phyloP scores from a whole-genome alignment of 805 yeast genomes.

The Metschnikowia matae region DNA sequence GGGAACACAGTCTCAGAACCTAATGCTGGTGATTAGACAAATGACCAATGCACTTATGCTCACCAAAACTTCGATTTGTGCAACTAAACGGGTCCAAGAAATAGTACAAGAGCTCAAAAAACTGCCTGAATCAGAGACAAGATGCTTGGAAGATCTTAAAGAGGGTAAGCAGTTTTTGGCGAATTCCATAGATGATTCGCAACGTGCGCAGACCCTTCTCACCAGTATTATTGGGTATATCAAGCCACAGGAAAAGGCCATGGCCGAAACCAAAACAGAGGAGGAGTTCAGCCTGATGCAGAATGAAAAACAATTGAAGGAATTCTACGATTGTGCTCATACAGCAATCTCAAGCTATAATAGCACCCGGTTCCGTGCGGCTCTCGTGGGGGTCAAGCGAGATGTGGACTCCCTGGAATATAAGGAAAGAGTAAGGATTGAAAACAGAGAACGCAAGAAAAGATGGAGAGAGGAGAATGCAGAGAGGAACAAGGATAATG shows the following conservation, averaged over 20 bases:
- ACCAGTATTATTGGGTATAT: constrained; percentile 20
- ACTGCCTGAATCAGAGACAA: constrained; percentile 19
- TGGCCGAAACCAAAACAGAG: constrained; percentile 5
- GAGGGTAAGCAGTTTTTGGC: constrained; percentile 32
- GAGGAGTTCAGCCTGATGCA: neutral
- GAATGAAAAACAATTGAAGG: neutral
- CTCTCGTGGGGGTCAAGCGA: constrained; percentile 22
- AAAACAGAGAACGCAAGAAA: constrained; percentile 74
- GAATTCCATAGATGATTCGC: constrained; percentile 9
- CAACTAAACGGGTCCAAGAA: constrained; percentile 11
- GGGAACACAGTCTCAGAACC: constrained; percentile 19
- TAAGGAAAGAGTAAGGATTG: constrained; percentile 57
- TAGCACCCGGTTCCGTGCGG: constrained; percentile 17
- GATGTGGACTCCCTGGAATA: constrained; percentile 34
- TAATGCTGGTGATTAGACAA: constrained; percentile 36
- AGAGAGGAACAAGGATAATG: constrained; percentile 83
- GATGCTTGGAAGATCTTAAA: constrained; percentile 27
- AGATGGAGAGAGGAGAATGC: constrained; percentile 80
- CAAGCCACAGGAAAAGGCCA: neutral
- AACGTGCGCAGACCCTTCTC: constrained; percentile 19
- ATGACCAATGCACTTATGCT: constrained; percentile 33
- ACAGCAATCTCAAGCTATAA: constrained; percentile 25
- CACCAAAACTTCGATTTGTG: constrained; percentile 12
- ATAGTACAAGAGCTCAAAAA: constrained; percentile 14
- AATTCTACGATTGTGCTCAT: constrained; percentile 19